Evolutionary conservation across 352 stramenopile species (phyloP).

Genomic region (Globisporangium apiculatum): DNA sequence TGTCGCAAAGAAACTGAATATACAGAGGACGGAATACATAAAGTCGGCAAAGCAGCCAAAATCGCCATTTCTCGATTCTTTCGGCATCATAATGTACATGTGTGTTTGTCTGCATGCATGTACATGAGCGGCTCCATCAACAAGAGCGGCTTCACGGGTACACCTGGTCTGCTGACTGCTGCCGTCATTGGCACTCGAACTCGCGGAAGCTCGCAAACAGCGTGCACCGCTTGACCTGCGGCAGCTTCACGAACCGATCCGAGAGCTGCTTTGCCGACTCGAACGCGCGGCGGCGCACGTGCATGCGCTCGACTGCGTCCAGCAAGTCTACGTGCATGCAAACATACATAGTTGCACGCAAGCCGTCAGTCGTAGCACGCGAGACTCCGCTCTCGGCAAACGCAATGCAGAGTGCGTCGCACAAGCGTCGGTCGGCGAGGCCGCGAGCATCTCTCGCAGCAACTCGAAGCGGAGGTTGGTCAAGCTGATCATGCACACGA

Average conservation of each 20-base stretch:
- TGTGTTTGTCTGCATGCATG: no score
- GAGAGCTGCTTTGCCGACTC: slow-evolving; percentile 20
- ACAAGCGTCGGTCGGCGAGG: slow-evolving; percentile 28
- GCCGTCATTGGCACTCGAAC: slow-evolving; percentile 12
- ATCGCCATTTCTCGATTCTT: no score
- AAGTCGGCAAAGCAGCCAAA: no score
- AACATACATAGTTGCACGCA: no score
- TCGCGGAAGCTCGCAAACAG: slow-evolving; percentile 25
- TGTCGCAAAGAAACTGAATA: no score
- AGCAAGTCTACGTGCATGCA: slow-evolving; percentile 21
- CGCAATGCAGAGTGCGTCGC: background rate
- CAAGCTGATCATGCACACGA: slow-evolving; percentile 13
- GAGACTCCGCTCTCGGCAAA: no score
- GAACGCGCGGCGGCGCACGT: slow-evolving; percentile 33
- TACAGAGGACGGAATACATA: no score
- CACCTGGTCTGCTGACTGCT: no score
- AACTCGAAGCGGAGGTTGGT: slow-evolving; percentile 35
- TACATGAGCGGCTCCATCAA: no score
- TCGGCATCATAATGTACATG: no score
- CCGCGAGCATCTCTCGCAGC: slow-evolving; percentile 29
- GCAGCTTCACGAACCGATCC: slow-evolving; percentile 23
- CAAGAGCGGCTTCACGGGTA: no score
- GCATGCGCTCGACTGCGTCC: slow-evolving; percentile 36
- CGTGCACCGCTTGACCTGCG: slow-evolving; percentile 20
- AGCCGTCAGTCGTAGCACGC: no score